Evolutionary conservation across 345 rosid species (phyloP).

Genomic region (Populus deltoides): DNA sequence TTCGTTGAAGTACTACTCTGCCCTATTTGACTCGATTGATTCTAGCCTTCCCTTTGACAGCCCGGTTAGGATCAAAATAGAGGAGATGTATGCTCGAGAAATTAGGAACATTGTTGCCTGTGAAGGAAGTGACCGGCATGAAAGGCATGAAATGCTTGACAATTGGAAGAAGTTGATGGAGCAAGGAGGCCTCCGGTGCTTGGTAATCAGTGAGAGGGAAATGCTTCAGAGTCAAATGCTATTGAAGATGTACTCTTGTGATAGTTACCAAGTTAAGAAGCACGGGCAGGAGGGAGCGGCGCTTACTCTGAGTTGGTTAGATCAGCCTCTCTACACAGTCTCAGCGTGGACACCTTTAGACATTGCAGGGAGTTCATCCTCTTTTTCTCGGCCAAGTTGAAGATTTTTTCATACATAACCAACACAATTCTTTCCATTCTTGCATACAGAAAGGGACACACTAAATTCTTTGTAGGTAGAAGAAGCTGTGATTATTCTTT

Average conservation of each 20-base stretch:
- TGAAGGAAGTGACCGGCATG: conserved; percentile 82
- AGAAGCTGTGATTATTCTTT: conserved; percentile 44
- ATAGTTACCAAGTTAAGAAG: conserved; percentile 39
- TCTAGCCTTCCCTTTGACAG: conserved; percentile 61
- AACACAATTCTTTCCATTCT: conserved; percentile 19
- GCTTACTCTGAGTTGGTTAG: conserved; percentile 70
- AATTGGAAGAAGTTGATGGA: conserved; percentile 80
- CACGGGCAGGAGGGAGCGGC: conserved; percentile 49
- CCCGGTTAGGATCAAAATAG: conserved; percentile 61
- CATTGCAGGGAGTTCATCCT: conserved; percentile 60
- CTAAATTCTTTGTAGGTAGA: conserved; percentile 56
- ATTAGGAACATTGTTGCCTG: conserved; percentile 79
- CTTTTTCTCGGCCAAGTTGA: conserved; percentile 57
- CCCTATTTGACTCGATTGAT: conserved; percentile 72
- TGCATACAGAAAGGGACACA: conserved; percentile 34
- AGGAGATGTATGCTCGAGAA: conserved; percentile 81
- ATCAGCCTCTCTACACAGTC: conserved; percentile 80
- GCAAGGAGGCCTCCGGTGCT: conserved; percentile 64
- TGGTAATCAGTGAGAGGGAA: conserved; percentile 69
- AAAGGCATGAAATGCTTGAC: conserved; percentile 67
- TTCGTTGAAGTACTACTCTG: conserved; percentile 74
- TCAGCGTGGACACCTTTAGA: conserved; percentile 76
- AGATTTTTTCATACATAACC: conserved; percentile 22
- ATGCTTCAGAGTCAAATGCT: conserved; percentile 77
- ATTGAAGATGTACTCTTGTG: conserved; percentile 71